A percentile compares a stretch with the other conserved stretches of the same genome.
Evolutionary conservation across 306 rosid genomes (phyloP).

Genomic region (Glycine latifolia): DNA sequence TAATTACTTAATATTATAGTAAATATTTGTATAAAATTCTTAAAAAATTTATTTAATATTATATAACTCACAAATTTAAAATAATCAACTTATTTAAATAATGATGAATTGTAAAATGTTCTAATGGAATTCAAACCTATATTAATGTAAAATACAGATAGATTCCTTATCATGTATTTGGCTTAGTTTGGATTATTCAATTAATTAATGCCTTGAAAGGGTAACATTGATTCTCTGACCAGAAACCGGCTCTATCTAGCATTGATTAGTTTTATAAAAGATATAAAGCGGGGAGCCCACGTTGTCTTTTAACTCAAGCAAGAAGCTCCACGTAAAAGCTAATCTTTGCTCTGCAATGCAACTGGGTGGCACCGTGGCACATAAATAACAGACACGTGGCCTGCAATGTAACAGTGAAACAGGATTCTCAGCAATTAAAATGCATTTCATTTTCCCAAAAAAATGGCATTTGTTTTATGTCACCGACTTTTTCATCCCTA

Average conservation of each 20-base stretch:
- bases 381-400: not conserved
- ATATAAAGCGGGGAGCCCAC: not conserved
- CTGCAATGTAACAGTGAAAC: not conserved
- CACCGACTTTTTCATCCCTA: constrained; percentile 3
- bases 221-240: not conserved
- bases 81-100: too few species aligned
- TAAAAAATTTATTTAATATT: too few species aligned
- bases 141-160: too few species aligned
- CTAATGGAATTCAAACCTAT: too few species aligned
- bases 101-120: too few species aligned
- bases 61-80: too few species aligned
- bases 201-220: too few species aligned
- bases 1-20: too few species aligned
- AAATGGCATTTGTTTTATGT: not conserved
- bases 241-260: not conserved
- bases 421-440: not conserved
- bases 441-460: not conserved
- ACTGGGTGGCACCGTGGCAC: not conserved
- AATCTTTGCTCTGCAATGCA: not conserved
- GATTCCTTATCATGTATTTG: too few species aligned
- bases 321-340: constrained; percentile 8
- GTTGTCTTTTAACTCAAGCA: not conserved
- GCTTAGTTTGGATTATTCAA: too few species aligned
- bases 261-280: not conserved
- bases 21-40: too few species aligned